phyloP scores from a whole-genome alignment of 1,284 basidiomycete species.

The Pisolithus thermaeus region DNA sequence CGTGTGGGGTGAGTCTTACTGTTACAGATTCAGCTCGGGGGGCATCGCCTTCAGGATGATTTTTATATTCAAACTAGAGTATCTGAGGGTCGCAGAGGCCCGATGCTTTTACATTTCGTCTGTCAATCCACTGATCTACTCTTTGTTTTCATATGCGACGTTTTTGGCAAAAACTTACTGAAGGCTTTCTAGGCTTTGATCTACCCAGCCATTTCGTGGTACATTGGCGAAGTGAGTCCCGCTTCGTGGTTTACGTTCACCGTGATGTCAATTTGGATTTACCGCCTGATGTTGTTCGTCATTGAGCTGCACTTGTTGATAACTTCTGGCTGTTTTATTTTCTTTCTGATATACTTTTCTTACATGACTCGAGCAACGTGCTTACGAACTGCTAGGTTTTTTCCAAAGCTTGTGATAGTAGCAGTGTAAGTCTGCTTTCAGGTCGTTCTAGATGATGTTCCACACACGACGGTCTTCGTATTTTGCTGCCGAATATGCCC shows the following conservation, averaged over 20 bases:
- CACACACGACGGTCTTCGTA: constrained; percentile 90
- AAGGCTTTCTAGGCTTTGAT: neutral
- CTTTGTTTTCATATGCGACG: constrained; percentile 9
- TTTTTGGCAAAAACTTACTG: constrained; percentile 6
- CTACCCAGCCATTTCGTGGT: neutral
- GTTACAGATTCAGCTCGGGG: constrained; percentile 2
- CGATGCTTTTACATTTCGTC: constrained; percentile 60
- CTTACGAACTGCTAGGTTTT: constrained; percentile 17
- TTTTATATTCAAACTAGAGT: constrained; percentile 80
- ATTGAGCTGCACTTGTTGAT: constrained; percentile 46
- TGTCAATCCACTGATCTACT: constrained; percentile 58
- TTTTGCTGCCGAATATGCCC: constrained; percentile 77
- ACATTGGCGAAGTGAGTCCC: constrained; percentile 9
- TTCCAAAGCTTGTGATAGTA: neutral
- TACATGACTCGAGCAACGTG: neutral
- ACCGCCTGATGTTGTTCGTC: constrained; percentile 58
- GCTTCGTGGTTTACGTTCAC: constrained; percentile 9
- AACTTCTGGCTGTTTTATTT: constrained; percentile 64
- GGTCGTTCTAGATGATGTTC: constrained; percentile 39
- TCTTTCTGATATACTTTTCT: neutral
- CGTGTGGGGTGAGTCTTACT: neutral
- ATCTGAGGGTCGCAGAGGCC: constrained; percentile 60
- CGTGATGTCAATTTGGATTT: constrained; percentile 54
- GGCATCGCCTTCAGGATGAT: constrained; percentile 45
- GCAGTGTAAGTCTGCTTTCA: neutral